A percentile compares a stretch with the other conserved stretches of the same genome.
These are phyloP conservation scores for Periconia sp. DNA, from an alignment of 2,329 filamentous ascomycete species.

Conservation along the genomic window DNA sequence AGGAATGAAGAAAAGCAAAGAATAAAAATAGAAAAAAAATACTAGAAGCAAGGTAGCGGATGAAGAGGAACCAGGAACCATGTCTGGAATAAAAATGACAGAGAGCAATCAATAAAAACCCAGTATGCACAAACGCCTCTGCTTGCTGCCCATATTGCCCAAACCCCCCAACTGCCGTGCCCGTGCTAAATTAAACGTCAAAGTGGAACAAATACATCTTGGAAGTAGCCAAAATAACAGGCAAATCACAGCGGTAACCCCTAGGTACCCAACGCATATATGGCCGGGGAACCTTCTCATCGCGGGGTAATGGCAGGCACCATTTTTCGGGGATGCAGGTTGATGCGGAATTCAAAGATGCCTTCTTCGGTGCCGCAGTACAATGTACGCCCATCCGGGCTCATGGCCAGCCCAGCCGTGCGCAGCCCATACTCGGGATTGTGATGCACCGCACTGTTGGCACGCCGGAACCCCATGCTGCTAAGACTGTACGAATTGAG, in stretches of 20 bases:
- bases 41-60: not conserved
- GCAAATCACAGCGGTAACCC: not conserved
- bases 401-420: conserved; percentile 53
- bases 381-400: conserved; percentile 49
- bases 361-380: conserved; percentile 64
- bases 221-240: not conserved
- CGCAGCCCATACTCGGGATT: conserved; percentile 43
- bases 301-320: conserved; percentile 44
- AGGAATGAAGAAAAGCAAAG: too few species aligned
- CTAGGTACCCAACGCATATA: not conserved
- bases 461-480: conserved; percentile 23
- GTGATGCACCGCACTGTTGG: conserved; percentile 18
- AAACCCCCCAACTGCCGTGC: conserved; percentile 12
- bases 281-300: conserved; percentile 16
- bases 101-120: not conserved
- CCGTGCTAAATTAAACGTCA: conserved; percentile 6
- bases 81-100: not conserved
- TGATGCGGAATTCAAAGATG: conserved; percentile 73
- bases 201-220: conserved; percentile 8
- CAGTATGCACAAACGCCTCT: conserved; percentile 5
- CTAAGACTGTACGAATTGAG: conserved; percentile 27
- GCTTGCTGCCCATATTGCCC: conserved; percentile 5
- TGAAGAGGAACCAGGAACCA: not conserved
- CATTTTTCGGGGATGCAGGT: conserved; percentile 61
- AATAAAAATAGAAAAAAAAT: not conserved